Percentiles rank a stretch among this genome's conserved stretches.
Conservation (phyloP, 331 rosid species). For the Erythrophleum ivorense region DNA sequence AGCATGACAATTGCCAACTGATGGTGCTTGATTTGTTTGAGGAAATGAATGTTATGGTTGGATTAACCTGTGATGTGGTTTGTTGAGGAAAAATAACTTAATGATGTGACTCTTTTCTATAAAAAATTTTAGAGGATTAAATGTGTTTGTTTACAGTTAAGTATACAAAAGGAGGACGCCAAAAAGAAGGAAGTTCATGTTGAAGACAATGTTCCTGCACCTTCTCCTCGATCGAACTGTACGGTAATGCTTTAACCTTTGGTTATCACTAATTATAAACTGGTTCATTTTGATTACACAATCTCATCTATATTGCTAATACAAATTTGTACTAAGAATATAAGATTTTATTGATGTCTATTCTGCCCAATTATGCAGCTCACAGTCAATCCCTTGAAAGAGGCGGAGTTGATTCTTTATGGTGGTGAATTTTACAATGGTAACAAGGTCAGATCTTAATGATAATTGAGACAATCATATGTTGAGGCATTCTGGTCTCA, state of each 20-base stretch:
- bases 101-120: not conserved
- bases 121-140: not conserved
- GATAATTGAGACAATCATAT: not conserved
- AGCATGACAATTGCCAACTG: not conserved
- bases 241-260: slow-evolving; percentile 51
- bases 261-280: not conserved
- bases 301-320: not conserved
- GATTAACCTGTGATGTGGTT: not conserved
- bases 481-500: slow-evolving; percentile 15
- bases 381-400: slow-evolving; percentile 91
- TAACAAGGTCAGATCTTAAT: slow-evolving; percentile 65
- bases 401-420: slow-evolving; percentile 80
- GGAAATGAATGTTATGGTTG: not conserved
- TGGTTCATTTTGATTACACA: not conserved
- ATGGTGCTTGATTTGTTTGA: not conserved
- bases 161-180: slow-evolving; percentile 92
- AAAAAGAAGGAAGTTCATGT: slow-evolving; percentile 91
- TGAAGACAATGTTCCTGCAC: slow-evolving; percentile 94
- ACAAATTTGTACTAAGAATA: not conserved
- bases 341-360: not conserved
- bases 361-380: slow-evolving; percentile 56
- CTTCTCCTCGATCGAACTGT: slow-evolving; percentile 93
- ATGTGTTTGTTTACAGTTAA: slow-evolving; percentile 50
- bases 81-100: not conserved
- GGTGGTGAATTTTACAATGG: slow-evolving; percentile 99